Conservation (phyloP, 345 rosid species). For the Noccaea bulbosa region DNA sequence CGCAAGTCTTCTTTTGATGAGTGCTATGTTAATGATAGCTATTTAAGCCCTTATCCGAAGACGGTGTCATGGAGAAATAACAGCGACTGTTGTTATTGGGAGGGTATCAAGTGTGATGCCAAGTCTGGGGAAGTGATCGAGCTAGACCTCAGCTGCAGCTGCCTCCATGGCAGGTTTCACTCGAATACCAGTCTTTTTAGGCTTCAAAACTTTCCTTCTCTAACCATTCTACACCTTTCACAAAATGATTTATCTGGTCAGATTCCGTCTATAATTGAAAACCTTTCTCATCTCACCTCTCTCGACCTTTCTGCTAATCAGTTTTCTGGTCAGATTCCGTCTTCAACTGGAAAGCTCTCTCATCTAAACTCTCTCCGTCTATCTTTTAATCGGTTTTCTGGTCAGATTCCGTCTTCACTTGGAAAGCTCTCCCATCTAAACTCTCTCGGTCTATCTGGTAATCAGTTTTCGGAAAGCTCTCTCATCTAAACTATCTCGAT, state of each 20-base stretch:
- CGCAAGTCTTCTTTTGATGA: too few species aligned
- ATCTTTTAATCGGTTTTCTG: too few species aligned
- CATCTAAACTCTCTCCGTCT: not conserved
- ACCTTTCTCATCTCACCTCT: not conserved
- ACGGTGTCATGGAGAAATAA: not conserved
- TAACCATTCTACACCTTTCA: too few species aligned
- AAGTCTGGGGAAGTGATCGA: not conserved
- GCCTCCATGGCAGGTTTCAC: too few species aligned
- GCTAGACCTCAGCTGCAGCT: too few species aligned
- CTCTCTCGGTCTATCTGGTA: not conserved
- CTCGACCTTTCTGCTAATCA: not conserved
- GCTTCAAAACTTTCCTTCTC: too few species aligned
- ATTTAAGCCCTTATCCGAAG: not conserved
- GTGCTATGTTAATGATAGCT: too few species aligned
- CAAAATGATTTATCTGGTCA: not conserved
- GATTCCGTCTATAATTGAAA: constrained; percentile 5
- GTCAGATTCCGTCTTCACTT: too few species aligned
- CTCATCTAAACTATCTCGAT: not conserved
- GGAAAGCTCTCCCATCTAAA: too few species aligned
- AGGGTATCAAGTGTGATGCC: not conserved
- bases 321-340: not conserved
- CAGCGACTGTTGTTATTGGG: not conserved
- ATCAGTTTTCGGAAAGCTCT: too few species aligned
- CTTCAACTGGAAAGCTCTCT: not conserved
- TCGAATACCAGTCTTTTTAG: too few species aligned